Conservation (phyloP, 2,329 filamentous ascomycete genomes). For the Myriosclerotinia curreyana region DNA sequence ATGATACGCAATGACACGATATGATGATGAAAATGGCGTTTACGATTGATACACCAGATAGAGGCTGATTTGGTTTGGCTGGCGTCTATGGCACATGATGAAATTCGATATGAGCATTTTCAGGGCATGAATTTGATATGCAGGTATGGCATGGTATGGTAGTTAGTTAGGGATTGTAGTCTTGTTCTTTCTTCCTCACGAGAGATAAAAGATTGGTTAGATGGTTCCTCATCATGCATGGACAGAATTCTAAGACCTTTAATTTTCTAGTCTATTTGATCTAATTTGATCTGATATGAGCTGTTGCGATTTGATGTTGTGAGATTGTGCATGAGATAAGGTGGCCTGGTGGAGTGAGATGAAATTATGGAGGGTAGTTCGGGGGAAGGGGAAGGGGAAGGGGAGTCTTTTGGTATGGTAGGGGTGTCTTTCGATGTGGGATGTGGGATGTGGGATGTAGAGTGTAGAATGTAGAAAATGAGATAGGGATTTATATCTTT, state of each 20-base stretch:
- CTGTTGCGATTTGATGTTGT: not conserved
- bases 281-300: not conserved
- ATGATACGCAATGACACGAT: conserved; percentile 3
- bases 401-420: too few relatives aligned
- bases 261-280: not conserved
- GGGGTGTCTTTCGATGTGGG: too few relatives aligned
- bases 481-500: too few relatives aligned
- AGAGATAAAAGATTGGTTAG: not conserved
- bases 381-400: not conserved
- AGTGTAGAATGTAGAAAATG: too few relatives aligned
- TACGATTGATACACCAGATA: not conserved
- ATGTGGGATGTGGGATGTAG: too few relatives aligned
- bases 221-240: not conserved
- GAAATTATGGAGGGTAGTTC: too few relatives aligned
- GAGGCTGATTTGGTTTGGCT: not conserved
- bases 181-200: not conserved
- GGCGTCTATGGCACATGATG: conserved; percentile 8
- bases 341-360: not conserved
- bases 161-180: not conserved
- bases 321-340: not conserved
- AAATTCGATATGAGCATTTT: not conserved
- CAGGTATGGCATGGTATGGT: not conserved
- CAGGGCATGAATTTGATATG: not conserved
- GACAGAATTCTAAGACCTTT: not conserved
- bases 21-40: conserved; percentile 6